phyloP scores from a whole-genome alignment of 1,139 yeast genomes.

The Yamadazyma kanchanaburiensis region DNA sequence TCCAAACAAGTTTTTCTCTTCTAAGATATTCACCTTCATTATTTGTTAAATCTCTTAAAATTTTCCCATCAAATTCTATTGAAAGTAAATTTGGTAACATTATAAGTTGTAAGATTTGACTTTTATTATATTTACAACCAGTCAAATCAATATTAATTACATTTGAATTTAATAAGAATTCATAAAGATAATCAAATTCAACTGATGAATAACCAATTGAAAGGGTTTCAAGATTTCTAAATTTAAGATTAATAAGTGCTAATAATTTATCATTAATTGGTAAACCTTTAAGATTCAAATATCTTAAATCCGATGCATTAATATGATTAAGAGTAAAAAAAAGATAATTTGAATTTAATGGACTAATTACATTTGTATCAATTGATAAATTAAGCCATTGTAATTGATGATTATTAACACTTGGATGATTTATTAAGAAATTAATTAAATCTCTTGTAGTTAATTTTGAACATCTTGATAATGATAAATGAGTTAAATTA shows the following conservation, averaged over 20 bases:
- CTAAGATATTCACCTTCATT: slow-evolving; percentile 32
- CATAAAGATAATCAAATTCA: slow-evolving; percentile 46
- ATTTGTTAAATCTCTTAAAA: slow-evolving; percentile 35
- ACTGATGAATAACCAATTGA: slow-evolving; percentile 58
- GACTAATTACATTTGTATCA: slow-evolving; percentile 65
- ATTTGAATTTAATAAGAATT: slow-evolving; percentile 34
- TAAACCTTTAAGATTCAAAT: slow-evolving; percentile 72
- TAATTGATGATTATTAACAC: slow-evolving; percentile 53
- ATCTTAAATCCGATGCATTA: slow-evolving; percentile 49
- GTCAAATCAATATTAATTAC: slow-evolving; percentile 37
- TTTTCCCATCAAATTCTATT: slow-evolving; percentile 40
- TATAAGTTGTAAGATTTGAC: slow-evolving; percentile 21
- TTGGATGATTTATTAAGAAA: slow-evolving; percentile 71
- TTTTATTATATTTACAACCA: slow-evolving; percentile 30
- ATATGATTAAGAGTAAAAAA: slow-evolving; percentile 53
- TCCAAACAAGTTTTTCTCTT: slow-evolving; percentile 44
- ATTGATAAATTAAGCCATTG: slow-evolving; percentile 78
- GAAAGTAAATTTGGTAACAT: slow-evolving; percentile 28
- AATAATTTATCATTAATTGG: slow-evolving; percentile 59
- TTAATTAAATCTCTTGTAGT: slow-evolving; percentile 72
- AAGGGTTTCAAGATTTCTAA: slow-evolving; percentile 56
- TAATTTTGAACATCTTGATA: slow-evolving; percentile 74
- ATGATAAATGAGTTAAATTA: slow-evolving; percentile 69
- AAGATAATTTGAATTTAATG: slow-evolving; percentile 57
- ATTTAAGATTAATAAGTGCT: slow-evolving; percentile 51